These are phyloP conservation scores for Malassezia pachydermatis DNA, from an alignment of 1,284 basidiomycete species.

Conservation along the genomic window DNA sequence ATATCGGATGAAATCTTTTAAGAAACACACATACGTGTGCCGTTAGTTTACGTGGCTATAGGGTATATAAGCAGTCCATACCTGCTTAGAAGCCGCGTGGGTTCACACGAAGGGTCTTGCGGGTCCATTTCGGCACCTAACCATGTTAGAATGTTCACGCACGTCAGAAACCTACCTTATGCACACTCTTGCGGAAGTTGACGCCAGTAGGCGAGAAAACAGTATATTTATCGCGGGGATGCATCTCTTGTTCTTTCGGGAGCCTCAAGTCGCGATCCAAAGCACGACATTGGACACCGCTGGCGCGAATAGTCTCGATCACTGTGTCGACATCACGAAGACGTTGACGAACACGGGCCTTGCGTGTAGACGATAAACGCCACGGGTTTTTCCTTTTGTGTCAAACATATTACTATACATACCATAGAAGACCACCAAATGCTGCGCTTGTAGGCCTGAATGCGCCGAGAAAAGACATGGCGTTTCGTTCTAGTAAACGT, in stretches of 20 bases:
- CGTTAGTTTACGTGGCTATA: too few relatives aligned
- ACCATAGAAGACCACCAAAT: constrained; percentile 70
- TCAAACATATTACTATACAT: constrained; percentile 24
- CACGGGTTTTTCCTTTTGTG: constrained; percentile 77
- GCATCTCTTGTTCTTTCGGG: constrained; percentile 81
- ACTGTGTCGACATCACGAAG: constrained; percentile 87
- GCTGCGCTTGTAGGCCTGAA: constrained; percentile 61
- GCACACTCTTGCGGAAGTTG: constrained; percentile 77
- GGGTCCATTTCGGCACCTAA: constrained; percentile 51
- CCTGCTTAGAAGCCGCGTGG: constrained; percentile 16
- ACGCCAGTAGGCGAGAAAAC: constrained; percentile 60
- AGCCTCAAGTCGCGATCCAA: constrained; percentile 66
- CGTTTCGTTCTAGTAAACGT: not conserved
- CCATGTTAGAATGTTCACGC: too few relatives aligned
- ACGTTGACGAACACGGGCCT: constrained; percentile 75
- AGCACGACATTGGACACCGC: constrained; percentile 65
- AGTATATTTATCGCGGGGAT: constrained; percentile 84
- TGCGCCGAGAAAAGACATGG: constrained; percentile 49
- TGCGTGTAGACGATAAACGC: constrained; percentile 79
- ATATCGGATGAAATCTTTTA: too few relatives aligned
- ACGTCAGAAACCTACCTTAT: too few relatives aligned
- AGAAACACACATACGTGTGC: too few relatives aligned
- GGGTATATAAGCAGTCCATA: too few relatives aligned
- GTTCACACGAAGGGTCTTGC: constrained; percentile 16
- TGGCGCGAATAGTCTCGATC: constrained; percentile 71